phyloP scores from a whole-genome alignment of 208 protist species.

The Trypanosoma mega region DNA sequence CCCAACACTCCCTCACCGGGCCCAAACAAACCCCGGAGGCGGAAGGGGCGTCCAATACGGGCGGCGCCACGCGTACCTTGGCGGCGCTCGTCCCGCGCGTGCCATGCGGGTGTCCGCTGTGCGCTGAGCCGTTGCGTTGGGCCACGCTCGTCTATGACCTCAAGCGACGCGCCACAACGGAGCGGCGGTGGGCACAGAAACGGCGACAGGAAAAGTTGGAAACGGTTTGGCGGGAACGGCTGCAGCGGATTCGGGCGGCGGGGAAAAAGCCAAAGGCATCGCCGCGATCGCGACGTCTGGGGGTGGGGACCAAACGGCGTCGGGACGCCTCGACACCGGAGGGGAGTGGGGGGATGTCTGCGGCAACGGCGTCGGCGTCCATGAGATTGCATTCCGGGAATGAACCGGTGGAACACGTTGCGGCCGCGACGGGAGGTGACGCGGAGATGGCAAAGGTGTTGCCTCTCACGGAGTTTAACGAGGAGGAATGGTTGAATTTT shows the following conservation, averaged over 20 bases:
- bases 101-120: slow-evolving; percentile 68
- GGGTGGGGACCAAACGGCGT: background rate
- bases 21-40: background rate
- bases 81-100: slow-evolving; percentile 15
- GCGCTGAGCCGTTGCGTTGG: slow-evolving; percentile 65
- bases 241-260: slow-evolving; percentile 16
- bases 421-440: background rate
- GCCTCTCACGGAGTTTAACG: slow-evolving; percentile 45
- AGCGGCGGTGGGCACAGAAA: slow-evolving; percentile 34
- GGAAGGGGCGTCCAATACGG: background rate
- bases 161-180: slow-evolving; percentile 53
- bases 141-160: slow-evolving; percentile 52
- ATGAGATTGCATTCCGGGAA: slow-evolving; percentile 9
- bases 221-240: slow-evolving; percentile 35
- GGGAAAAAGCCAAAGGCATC: background rate
- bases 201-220: slow-evolving; percentile 51
- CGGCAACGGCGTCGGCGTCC: background rate
- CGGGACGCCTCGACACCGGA: background rate
- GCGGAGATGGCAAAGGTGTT: background rate
- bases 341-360: background rate
- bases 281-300: background rate
- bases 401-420: slow-evolving; percentile 2
- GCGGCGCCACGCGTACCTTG: background rate
- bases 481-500: slow-evolving; percentile 43
- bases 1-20: slow-evolving; percentile 13